Conservation (phyloP, 441 rosid species). For the Pelargonium fulgidum region DNA sequence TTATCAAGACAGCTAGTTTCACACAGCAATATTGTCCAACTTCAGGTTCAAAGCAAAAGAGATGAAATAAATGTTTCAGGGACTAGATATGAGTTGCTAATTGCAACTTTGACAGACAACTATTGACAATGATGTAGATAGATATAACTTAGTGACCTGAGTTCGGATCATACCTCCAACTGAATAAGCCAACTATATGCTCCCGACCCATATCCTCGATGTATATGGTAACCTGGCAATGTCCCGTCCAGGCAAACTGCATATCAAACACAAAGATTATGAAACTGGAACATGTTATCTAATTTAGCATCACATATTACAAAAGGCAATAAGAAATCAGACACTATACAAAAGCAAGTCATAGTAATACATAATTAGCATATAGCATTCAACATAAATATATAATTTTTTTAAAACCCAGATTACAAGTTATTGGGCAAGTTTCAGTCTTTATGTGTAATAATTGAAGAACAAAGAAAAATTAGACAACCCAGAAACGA, state of each 20-base stretch:
- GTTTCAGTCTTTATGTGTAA: neutral
- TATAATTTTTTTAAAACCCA: neutral
- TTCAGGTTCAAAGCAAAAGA: neutral
- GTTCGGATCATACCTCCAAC: constrained; percentile 39
- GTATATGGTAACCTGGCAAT: constrained; percentile 60
- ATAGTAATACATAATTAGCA: neutral
- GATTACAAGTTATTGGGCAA: neutral
- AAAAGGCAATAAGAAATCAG: neutral
- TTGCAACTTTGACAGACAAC: neutral
- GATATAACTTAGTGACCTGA: neutral
- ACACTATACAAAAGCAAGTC: neutral
- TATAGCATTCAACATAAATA: neutral
- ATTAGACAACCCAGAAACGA: constrained; percentile 1
- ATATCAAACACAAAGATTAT: constrained; percentile 1
- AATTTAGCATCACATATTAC: neutral
- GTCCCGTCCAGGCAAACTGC: constrained; percentile 71
- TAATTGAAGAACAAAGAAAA: neutral
- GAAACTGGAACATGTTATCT: neutral
- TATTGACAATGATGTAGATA: neutral
- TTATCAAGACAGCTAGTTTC: neutral
- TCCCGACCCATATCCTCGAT: constrained; percentile 52
- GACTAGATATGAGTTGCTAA: neutral
- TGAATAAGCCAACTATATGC: constrained; percentile 55
- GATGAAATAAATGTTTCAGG: neutral
- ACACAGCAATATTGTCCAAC: neutral